Evolutionary conservation across 495 filamentous ascomycete genomes (phyloP).

Genomic region (Talaromyces proteolyticus): DNA sequence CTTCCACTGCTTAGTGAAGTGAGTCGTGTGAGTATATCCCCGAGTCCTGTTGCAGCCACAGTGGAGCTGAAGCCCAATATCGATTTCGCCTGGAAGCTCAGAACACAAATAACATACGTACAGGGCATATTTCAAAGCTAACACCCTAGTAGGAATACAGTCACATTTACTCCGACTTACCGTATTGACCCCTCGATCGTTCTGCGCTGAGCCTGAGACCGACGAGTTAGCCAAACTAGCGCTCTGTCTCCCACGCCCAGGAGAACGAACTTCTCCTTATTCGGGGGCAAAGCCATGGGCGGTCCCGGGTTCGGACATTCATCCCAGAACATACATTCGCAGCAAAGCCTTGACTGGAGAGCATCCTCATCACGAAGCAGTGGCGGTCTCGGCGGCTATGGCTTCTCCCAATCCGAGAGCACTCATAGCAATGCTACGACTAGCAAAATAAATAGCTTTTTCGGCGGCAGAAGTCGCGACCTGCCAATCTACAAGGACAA

Average conservation of each 20-base stretch:
- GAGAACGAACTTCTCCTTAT: no score
- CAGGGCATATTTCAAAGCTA: no score
- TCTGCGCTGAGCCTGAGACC: no score
- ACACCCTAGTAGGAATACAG: no score
- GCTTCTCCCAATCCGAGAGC: slow-evolving; percentile 18
- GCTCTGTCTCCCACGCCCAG: no score
- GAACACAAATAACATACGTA: no score
- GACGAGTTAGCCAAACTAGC: no score
- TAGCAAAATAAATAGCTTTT: slow-evolving; percentile 45
- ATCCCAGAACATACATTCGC: slow-evolving; percentile 63
- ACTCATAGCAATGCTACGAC: slow-evolving; percentile 17
- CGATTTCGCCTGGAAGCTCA: no score
- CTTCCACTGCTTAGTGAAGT: no score
- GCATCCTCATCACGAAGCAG: slow-evolving; percentile 36
- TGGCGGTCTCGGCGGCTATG: slow-evolving; percentile 30
- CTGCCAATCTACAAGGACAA: slow-evolving; percentile 99
- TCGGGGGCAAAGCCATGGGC: slow-evolving; percentile 46
- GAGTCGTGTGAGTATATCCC: background rate
- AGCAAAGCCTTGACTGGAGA: slow-evolving; percentile 65
- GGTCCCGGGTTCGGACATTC: slow-evolving; percentile 39
- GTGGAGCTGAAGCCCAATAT: background rate
- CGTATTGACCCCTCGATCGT: no score
- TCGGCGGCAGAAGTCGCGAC: slow-evolving; percentile 48
- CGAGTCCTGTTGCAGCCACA: slow-evolving; percentile 6
- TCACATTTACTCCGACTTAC: no score